Base-by-base conservation (phyloP, 148 eudicot genomes). In the Salicornia ramosissima region DNA sequence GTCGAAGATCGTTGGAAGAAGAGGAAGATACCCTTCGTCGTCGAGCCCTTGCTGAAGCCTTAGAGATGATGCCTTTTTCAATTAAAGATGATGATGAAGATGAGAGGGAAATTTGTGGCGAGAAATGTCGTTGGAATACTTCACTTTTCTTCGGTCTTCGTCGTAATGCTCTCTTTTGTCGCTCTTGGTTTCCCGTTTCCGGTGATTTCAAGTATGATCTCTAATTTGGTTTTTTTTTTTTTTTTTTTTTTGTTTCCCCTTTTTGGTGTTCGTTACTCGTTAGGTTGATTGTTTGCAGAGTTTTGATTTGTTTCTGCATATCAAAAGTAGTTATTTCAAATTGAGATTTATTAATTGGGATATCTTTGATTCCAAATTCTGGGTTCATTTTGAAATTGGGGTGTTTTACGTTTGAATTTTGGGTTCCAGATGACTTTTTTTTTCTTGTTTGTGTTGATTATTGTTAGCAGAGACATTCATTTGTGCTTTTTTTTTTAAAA, bases 11-110 rank as follows among this genome's bases (percentile, higher is more conserved):
- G 71, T 53, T 71, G 64, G 80, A 72, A 28, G 92, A 88, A 43
- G 97, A 90, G 64, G 96, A 90, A 68, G 99, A 94, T 59, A 82
- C 90, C 51, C 51, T 80, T 28, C 84, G 87, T 47, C 86, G 99
- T 55, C 82, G 99, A 16, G 85, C 86, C 24, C 75, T 94, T 8
- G 97, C 99, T 2, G 93, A 86, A 76, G 83, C 75, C 15, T 50
- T 85, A 19, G 68, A 80, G 43, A 86, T 86, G 93, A 76, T 68
- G 8, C 31, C 75, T 39, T 71, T 46, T 58, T 30, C 25, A 13
- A 60, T 34, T 18, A 52, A 26, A 4, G 73, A 28, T 7, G 57
- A 30, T 49, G 77, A 47, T 4, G 74, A 67, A 2, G 77, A 14
- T 65, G 79, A 80, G 36, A 52, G 74, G 67, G 61, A 39, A 51